Evolutionary conservation across 2,329 filamentous ascomycete species (phyloP).

Genomic region (Hymenoscyphus infarciens): DNA sequence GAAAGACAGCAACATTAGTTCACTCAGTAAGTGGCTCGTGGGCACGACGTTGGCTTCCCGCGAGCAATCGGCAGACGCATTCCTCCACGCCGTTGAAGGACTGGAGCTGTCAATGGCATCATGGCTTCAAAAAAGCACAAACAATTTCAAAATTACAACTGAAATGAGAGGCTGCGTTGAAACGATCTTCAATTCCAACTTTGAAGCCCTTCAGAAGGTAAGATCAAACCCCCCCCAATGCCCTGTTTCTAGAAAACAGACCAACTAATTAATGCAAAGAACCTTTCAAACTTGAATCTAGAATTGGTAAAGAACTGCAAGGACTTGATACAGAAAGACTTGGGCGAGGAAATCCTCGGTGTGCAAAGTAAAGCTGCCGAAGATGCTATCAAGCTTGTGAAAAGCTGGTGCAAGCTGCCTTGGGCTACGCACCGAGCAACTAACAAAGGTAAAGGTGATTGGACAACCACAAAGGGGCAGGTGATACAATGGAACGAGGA

Average conservation of each 20-base stretch:
- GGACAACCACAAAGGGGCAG: constrained; percentile 1
- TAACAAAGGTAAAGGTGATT: constrained; percentile 17
- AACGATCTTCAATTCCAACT: background rate
- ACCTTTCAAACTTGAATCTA: too few relatives aligned
- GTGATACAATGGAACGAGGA: constrained; percentile 22
- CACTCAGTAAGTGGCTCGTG: constrained; percentile 17
- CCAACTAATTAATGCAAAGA: too few relatives aligned
- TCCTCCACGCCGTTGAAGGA: constrained; percentile 18
- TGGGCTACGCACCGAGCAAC: constrained; percentile 21
- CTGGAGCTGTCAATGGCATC: constrained; percentile 1
- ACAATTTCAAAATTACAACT: background rate
- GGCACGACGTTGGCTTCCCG: constrained; percentile 19
- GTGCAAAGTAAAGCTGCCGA: too few relatives aligned
- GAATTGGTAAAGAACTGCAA: too few relatives aligned
- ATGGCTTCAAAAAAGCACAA: background rate
- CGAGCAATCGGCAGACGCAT: constrained; percentile 11
- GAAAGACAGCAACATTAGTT: constrained; percentile 17
- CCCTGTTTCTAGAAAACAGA: too few relatives aligned
- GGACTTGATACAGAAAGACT: too few relatives aligned
- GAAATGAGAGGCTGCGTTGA: background rate
- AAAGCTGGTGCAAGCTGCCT: background rate
- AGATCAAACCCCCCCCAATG: background rate
- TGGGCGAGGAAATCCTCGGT: too few relatives aligned
- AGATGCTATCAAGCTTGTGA: too few relatives aligned
- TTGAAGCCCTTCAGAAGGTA: background rate